These are phyloP conservation scores for Maudiozyma turicensis DNA, from an alignment of 805 yeast genomes.

Conservation along the genomic window DNA sequence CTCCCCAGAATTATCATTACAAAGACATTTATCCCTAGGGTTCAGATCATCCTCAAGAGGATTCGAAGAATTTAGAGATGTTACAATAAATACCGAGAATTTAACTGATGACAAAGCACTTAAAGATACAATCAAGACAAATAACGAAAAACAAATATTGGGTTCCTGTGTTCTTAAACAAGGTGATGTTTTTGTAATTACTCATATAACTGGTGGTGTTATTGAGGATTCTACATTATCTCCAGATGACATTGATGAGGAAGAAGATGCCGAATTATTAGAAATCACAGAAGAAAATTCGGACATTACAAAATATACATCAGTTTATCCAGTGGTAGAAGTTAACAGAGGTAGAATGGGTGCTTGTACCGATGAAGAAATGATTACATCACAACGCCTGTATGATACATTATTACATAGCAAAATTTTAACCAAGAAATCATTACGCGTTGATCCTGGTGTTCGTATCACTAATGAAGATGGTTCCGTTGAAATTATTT, in stretches of 20 bases:
- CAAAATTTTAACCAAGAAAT: slow-evolving; percentile 39
- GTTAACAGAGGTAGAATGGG: slow-evolving; percentile 66
- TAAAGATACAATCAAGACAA: background rate
- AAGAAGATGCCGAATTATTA: slow-evolving; percentile 11
- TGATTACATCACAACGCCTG: slow-evolving; percentile 56
- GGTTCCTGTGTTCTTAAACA: slow-evolving; percentile 63
- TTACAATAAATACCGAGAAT: slow-evolving; percentile 35
- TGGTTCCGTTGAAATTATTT: slow-evolving; percentile 38
- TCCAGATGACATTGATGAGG: slow-evolving; percentile 34
- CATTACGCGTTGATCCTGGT: slow-evolving; percentile 38
- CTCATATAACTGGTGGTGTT: slow-evolving; percentile 61
- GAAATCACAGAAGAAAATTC: slow-evolving; percentile 17
- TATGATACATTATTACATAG: slow-evolving; percentile 53
- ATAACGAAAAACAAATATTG: slow-evolving; percentile 29
- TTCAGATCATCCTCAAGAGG: slow-evolving; percentile 66
- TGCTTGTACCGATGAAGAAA: slow-evolving; percentile 81
- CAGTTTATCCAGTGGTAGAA: slow-evolving; percentile 66
- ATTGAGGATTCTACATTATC: slow-evolving; percentile 43
- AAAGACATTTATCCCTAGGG: slow-evolving; percentile 67
- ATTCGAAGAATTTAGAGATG: slow-evolving; percentile 60
- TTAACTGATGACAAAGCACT: slow-evolving; percentile 24
- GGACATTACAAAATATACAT: slow-evolving; percentile 27
- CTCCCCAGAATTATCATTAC: slow-evolving; percentile 76
- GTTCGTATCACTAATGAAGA: slow-evolving; percentile 41
- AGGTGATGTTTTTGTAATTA: slow-evolving; percentile 66